These are phyloP conservation scores for Solanum chaucha DNA, from an alignment of 257 asterid genomes.

Conservation along the genomic window DNA sequence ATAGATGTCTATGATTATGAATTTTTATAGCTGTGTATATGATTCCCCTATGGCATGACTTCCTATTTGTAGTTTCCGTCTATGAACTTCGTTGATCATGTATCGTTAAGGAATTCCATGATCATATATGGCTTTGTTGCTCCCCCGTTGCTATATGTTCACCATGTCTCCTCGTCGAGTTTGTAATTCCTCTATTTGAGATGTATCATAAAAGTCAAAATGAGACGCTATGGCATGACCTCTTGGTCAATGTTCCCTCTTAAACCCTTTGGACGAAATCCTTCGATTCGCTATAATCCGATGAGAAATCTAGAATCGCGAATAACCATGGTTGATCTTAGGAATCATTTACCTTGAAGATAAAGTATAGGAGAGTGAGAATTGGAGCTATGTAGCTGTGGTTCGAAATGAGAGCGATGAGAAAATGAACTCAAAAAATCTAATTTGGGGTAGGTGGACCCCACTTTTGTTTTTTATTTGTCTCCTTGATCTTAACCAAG, in stretches of 20 bases:
- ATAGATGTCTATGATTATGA: background rate
- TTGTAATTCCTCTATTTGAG: background rate
- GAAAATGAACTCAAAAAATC: background rate
- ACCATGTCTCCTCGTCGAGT: background rate
- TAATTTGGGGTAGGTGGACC: background rate
- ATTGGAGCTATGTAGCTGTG: background rate
- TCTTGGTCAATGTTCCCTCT: background rate
- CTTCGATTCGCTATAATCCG: background rate
- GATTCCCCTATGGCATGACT: background rate
- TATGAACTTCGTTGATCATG: background rate
- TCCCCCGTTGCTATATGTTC: background rate
- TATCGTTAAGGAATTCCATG: background rate
- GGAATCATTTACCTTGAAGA: background rate
- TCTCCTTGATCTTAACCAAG: background rate
- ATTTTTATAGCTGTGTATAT: background rate
- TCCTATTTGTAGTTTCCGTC: background rate
- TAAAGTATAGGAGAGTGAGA: background rate
- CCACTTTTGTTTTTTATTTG: background rate
- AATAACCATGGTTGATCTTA: background rate
- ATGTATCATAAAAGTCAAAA: background rate
- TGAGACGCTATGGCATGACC: background rate
- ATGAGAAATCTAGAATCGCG: background rate
- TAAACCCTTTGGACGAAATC: background rate
- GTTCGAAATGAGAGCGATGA: background rate
- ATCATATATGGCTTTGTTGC: background rate